phyloP scores from a whole-genome alignment of 768 basidiomycete species.

The Xerocomellus amylosporus region DNA sequence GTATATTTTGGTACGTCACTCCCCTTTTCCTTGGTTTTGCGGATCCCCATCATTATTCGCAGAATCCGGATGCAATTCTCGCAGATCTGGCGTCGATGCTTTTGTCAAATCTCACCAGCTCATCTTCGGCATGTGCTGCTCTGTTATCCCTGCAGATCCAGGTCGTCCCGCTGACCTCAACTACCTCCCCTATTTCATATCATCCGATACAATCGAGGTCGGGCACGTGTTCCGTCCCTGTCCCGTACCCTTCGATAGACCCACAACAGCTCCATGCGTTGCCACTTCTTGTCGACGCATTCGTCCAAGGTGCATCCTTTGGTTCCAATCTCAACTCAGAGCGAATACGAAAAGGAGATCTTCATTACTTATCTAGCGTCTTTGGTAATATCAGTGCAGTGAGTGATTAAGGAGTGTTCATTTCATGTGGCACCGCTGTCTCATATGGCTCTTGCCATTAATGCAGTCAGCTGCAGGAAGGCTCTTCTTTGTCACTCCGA shows the following conservation, averaged over 20 bases:
- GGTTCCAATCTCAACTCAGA: constrained; percentile 49
- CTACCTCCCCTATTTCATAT: constrained; percentile 48
- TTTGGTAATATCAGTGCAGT: constrained; percentile 90
- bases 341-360: constrained; percentile 64
- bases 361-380: constrained; percentile 91
- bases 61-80: constrained; percentile 90
- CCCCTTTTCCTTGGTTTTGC: background rate
- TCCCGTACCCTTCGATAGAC: constrained; percentile 62
- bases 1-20: constrained; percentile 78
- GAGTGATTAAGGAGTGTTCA: constrained; percentile 26
- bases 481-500: constrained; percentile 75
- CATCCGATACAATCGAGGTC: constrained; percentile 78
- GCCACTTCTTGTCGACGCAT: constrained; percentile 86
- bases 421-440: background rate
- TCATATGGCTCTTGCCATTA: background rate
- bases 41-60: constrained; percentile 10
- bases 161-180: constrained; percentile 46
- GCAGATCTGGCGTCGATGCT: constrained; percentile 97
- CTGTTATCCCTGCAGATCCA: constrained; percentile 66
- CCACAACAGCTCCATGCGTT: constrained; percentile 58
- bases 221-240: constrained; percentile 73
- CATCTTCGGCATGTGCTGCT: constrained; percentile 60
- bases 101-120: constrained; percentile 87
- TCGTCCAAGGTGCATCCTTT: constrained; percentile 66
- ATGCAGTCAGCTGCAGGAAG: constrained; percentile 71